Percentiles rank a stretch among this genome's conserved stretches.
Conservation (phyloP, 805 yeast genomes). For the Metschnikowia corniflorae region DNA sequence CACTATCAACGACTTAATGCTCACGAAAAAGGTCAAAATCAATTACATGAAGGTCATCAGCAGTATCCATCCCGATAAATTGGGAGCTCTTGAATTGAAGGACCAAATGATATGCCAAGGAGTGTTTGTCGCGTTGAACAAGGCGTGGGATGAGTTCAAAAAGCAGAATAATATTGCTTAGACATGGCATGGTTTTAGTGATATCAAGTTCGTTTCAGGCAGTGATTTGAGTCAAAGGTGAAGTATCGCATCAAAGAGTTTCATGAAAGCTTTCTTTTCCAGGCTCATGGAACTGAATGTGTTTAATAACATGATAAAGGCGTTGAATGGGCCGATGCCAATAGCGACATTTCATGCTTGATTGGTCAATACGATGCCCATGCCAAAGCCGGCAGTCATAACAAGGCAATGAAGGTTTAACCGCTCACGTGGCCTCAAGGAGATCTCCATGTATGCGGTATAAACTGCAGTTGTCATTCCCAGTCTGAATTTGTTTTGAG, state of each 20-base stretch:
- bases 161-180: constrained; percentile 19
- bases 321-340: constrained; percentile 70
- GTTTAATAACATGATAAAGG: constrained; percentile 56
- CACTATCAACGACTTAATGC: constrained; percentile 68
- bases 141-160: constrained; percentile 68
- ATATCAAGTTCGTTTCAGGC: too few species aligned
- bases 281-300: constrained; percentile 81
- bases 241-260: too few species aligned
- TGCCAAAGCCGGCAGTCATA: constrained; percentile 33
- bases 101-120: constrained; percentile 81
- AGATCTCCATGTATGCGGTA: too few species aligned
- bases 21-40: constrained; percentile 86
- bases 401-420: constrained; percentile 32
- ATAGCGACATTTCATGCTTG: constrained; percentile 56
- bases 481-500: too few species aligned
- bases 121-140: constrained; percentile 77
- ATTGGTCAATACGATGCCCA: constrained; percentile 68
- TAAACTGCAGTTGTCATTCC: too few species aligned
- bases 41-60: constrained; percentile 79
- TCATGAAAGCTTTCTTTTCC: constrained; percentile 67
- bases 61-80: constrained; percentile 81
- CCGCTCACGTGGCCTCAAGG: too few species aligned
- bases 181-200: too few species aligned
- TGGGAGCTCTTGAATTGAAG: constrained; percentile 59
- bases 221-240: too few species aligned